Base-by-base conservation (phyloP, 139 green algal species). In the Picochlorum sp. region DNA sequence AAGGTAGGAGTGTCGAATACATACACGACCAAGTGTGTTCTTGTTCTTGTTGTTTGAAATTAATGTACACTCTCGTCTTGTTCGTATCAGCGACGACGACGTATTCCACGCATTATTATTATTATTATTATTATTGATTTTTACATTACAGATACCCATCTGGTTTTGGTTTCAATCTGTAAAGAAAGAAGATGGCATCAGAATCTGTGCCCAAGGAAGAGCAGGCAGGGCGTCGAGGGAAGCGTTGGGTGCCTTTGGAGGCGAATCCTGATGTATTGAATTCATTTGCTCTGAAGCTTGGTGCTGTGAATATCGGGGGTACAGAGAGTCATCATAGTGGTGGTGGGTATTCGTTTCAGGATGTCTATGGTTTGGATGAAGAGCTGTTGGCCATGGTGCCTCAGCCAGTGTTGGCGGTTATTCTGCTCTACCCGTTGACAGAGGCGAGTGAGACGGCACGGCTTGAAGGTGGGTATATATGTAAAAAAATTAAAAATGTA, bases 361-460 rank as follows among this genome's bases (percentile, higher is more conserved):
- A 95, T 37, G 81, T 95, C 0, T 90, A 79, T 41, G 89, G 88
- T 1, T 61, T 95, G 0, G 89, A 96, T 54, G 63, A 78, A 81
- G 87, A 96, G n/a, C 70, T 96, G 32, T 74, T 97, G 32, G 69
- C 66, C 15, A 92, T 96, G 84, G 83, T 97, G 10, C 88, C 90
- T 0, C 65, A 85, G 50, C 89, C 89, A 2, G 85, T 91, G 21
- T 24, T 83, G 9, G 90, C 90, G 4, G 73, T 96, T 20, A 57
- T 97, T 16, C 64, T 96, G 62, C 82, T 95, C 34, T 97, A 88
- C 57, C 90, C 90, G 3, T 85, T 96, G 32, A 92, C 86, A 9
- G 54, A 76, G 1, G 66, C 70, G 4, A 88, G 68, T 1, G 85
- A 95, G 37, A 72, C 57, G 9, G 73, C 76, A 0, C 79, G 82